Base-by-base conservation (phyloP, 768 basidiomycete species). In the Lactarius hatsudake region DNA sequence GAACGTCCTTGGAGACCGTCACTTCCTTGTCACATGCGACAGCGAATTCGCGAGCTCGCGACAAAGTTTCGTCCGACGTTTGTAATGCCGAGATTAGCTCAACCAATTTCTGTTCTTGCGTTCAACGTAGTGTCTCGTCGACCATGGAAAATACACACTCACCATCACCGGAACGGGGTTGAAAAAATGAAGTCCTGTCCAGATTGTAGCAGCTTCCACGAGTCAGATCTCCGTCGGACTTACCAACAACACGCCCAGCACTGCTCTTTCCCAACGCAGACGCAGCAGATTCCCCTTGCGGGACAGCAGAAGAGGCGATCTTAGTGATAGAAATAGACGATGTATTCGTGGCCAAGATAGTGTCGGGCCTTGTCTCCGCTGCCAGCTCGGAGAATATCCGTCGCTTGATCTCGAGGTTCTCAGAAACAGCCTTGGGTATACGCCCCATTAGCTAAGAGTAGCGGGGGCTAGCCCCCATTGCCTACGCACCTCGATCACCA, bases 101-200 rank as follows among this genome's bases (percentile, higher is more conserved):
- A n/a, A 97, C 94, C 7, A 97, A 80, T 89, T 91, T 92, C 94
- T 79, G 45, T 18, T 43, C 48, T 40, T 18, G 3, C 4, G 18
- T 10, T 23, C 38, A 10, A 23, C 28, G 54, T 2, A 43, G 28
- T 32, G 6, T n/a, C 12, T 7, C 26, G 18, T 54, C 26, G 42
- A 34, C 8, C 10, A 13, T 54, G 45, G 8, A 43, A 12, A 58
- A 36, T 17, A 20, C 30, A 15, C 57, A 71, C 84, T 60, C 74
- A 93, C 92, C 95, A 97, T 97, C 38, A 96, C 91, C 3, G 96
- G 96, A 5, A 97, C 96, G 5, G 96, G 96, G 73, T 98, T 96
- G 81, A 97, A 96, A 81, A 95, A 97, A 75, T 96, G 94, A 51
- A 96, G 80, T 15, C 89, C 93, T 94, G 48, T 61, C 13, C 43